Conservation (phyloP, 208 protist species). For the Balamuthia mandrillaris region DNA sequence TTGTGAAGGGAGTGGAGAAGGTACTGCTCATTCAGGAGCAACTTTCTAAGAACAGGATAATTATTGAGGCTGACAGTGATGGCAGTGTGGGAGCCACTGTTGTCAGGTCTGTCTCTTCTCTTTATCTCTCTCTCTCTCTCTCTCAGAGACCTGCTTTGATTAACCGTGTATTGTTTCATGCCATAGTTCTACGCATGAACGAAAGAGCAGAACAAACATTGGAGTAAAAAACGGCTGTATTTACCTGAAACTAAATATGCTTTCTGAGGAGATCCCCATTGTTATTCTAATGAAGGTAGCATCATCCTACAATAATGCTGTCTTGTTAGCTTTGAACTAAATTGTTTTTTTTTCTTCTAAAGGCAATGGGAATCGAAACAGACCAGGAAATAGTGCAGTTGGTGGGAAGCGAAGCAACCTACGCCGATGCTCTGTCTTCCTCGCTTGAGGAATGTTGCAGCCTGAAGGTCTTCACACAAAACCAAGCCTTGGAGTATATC, state of each 20-base stretch:
- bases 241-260: constrained; percentile 95
- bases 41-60: constrained; percentile 98
- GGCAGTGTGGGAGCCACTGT: constrained; percentile 60
- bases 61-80: constrained; percentile 81
- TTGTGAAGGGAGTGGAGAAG: constrained; percentile 98
- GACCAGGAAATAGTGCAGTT: constrained; percentile 98
- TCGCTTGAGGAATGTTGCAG: constrained; percentile 81
- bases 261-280: constrained; percentile 96
- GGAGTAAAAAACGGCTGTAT: constrained; percentile 89
- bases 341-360: background rate
- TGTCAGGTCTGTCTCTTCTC: background rate
- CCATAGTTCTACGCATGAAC: constrained; percentile 68
- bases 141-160: background rate
- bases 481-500: constrained; percentile 91
- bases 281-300: constrained; percentile 91
- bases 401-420: constrained; percentile 86
- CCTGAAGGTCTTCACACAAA: constrained; percentile 82
- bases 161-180: background rate
- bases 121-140: constrained; percentile 41
- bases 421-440: constrained; percentile 70
- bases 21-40: constrained; percentile 92
- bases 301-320: background rate
- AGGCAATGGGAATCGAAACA: constrained; percentile 92
- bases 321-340: background rate
- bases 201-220: constrained; percentile 90